Percentiles rank a stretch among this genome's conserved stretches.
These are phyloP conservation scores for Saccharomycopsis sp. DNA, from an alignment of 805 yeast genomes.

Conservation along the genomic window DNA sequence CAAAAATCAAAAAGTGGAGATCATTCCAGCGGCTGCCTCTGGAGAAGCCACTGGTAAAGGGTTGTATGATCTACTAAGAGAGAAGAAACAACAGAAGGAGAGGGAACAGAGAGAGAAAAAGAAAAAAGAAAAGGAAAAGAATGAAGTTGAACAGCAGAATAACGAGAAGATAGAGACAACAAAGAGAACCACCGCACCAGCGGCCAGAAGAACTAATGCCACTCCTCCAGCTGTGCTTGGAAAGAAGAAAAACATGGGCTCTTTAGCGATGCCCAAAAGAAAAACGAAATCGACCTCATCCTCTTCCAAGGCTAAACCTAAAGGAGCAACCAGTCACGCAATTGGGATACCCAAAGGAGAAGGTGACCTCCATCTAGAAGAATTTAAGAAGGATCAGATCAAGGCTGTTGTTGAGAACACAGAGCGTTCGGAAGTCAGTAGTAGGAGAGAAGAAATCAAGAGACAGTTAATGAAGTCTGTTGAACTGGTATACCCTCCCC, in stretches of 20 bases:
- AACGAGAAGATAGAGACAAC: not conserved
- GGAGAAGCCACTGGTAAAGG: constrained; percentile 8
- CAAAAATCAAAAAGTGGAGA: not conserved
- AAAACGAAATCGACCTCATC: not conserved
- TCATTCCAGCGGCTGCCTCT: not conserved
- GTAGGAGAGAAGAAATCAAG: not conserved
- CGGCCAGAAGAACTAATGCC: not conserved
- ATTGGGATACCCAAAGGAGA: not conserved
- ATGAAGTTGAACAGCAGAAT: not conserved
- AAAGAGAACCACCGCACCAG: too few relatives aligned
- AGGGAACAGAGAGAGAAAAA: not conserved
- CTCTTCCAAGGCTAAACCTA: not conserved
- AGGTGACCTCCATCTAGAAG: not conserved
- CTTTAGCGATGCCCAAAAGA: not conserved
- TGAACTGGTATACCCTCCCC: not conserved
- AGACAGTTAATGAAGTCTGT: not conserved
- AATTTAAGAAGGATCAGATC: not conserved
- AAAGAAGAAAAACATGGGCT: not conserved
- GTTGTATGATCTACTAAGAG: constrained; percentile 16
- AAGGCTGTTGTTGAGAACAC: not conserved
- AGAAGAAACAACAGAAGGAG: constrained; percentile 5
- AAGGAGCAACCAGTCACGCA: not conserved
- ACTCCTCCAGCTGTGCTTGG: not conserved
- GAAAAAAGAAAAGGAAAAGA: not conserved
- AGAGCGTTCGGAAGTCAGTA: not conserved